Conservation (phyloP, 2,329 filamentous ascomycete genomes). For the Fusarium chaquense region DNA sequence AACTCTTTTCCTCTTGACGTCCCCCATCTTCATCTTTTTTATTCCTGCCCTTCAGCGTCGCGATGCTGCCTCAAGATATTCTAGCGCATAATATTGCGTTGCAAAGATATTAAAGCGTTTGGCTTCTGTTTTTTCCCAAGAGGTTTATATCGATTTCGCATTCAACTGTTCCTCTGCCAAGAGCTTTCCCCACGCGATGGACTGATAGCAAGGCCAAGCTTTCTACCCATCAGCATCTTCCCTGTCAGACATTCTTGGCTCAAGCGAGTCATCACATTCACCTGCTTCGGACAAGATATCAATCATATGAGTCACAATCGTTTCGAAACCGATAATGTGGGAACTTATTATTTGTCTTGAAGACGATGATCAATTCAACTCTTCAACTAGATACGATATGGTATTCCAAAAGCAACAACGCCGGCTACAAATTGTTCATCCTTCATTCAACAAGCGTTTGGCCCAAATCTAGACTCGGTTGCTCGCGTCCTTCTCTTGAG, state of each 20-base stretch:
- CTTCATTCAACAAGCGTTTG: not conserved
- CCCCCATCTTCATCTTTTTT: not conserved
- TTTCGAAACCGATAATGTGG: not conserved
- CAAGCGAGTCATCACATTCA: constrained; percentile 8
- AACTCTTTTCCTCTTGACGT: not conserved
- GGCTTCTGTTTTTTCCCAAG: fast-evolving
- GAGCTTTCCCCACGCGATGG: not conserved
- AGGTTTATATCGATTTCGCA: not conserved
- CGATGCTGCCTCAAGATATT: not conserved
- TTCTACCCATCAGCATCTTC: constrained; percentile 13
- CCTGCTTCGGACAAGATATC: not conserved
- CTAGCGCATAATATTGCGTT: fast-evolving
- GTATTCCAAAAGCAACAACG: constrained; percentile 20
- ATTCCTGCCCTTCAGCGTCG: not conserved
- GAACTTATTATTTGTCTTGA: not conserved
- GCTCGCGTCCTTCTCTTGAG: constrained; percentile 27
- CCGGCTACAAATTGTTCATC: constrained; percentile 17
- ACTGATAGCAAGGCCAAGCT: constrained; percentile 24
- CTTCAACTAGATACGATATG: not conserved
- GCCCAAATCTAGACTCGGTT: constrained; percentile 35
- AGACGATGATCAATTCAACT: constrained; percentile 1
- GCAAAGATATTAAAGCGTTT: too few species aligned
- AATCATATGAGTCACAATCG: not conserved
- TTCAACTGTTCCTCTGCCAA: constrained; percentile 5
- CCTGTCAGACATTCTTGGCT: constrained; percentile 9